These are phyloP conservation scores for Stachybotrys echinatus DNA, from an alignment of 2,329 filamentous ascomycete species.

Conservation along the genomic window DNA sequence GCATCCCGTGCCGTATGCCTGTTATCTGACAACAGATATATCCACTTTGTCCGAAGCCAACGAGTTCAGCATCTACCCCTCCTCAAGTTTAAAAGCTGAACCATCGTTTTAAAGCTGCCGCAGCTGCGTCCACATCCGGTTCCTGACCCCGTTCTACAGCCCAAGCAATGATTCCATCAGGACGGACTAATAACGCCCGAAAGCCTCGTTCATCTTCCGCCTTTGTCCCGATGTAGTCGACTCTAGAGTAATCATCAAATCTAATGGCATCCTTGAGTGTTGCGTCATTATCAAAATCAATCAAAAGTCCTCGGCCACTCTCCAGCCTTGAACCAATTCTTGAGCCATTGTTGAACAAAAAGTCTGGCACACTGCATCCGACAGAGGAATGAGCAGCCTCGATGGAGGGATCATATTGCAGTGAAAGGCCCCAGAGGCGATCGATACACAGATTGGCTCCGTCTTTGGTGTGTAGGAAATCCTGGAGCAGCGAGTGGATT, in stretches of 20 bases:
- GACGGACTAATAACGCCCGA: slow-evolving; percentile 20
- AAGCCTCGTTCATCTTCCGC: slow-evolving; percentile 17
- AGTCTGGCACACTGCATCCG: slow-evolving; percentile 29
- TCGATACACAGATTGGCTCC: slow-evolving; percentile 23
- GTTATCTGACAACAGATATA: too few species aligned
- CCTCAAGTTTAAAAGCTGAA: too few species aligned
- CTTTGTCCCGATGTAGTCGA: slow-evolving; percentile 12
- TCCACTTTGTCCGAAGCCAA: too few species aligned
- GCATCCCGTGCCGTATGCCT: too few species aligned
- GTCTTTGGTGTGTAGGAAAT: slow-evolving; percentile 21
- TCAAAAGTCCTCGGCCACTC: slow-evolving; percentile 18
- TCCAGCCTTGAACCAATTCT: slow-evolving; percentile 23
- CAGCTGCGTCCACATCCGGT: slow-evolving; percentile 9
- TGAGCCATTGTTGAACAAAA: slow-evolving; percentile 19
- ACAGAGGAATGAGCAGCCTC: slow-evolving; percentile 20
- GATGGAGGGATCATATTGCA: slow-evolving; percentile 21
- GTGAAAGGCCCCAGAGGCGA: slow-evolving; percentile 26
- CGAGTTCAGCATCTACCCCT: too few species aligned
- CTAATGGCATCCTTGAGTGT: slow-evolving; percentile 7
- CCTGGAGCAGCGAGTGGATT: slow-evolving; percentile 15
- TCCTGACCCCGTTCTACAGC: slow-evolving; percentile 11
- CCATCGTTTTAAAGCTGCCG: slow-evolving; percentile 1
- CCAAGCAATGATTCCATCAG: slow-evolving; percentile 27
- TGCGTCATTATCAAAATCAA: slow-evolving; percentile 16
- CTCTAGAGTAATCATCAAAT: slow-evolving; percentile 4